Conservation (phyloP, 2,329 filamentous ascomycete species). For the Aureobasidium melanogenum region DNA sequence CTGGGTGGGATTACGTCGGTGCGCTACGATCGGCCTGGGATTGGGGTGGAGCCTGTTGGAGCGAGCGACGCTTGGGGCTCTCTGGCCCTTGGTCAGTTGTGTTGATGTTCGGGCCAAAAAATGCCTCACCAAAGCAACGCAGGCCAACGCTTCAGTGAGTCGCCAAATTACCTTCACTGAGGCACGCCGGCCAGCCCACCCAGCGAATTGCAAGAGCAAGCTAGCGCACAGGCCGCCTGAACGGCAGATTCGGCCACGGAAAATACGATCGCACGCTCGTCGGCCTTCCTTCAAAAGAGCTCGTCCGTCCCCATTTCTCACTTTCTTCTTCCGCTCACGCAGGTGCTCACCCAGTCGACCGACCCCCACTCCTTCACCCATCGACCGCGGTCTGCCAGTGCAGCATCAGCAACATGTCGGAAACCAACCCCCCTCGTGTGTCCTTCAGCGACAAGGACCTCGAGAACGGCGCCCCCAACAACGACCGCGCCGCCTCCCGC, state of each 20-base stretch:
- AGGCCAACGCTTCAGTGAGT: not conserved
- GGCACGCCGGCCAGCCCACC: slow-evolving; percentile 11
- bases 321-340: slow-evolving; percentile 11
- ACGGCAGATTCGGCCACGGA: slow-evolving; percentile 12
- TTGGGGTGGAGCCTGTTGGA: slow-evolving; percentile 14
- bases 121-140: slow-evolving; percentile 13
- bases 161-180: slow-evolving; percentile 12
- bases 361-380: slow-evolving; percentile 4
- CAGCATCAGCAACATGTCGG: slow-evolving; percentile 24
- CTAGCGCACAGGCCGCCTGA: slow-evolving; percentile 10
- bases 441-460: slow-evolving; percentile 32
- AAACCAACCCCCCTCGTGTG: slow-evolving; percentile 24
- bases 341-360: slow-evolving; percentile 12
- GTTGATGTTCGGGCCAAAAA: slow-evolving; percentile 9
- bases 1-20: slow-evolving; percentile 13
- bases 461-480: slow-evolving; percentile 26
- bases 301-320: slow-evolving; percentile 1
- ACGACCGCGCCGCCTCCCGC: slow-evolving; percentile 24
- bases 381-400: slow-evolving; percentile 11
- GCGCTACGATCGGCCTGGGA: slow-evolving; percentile 12
- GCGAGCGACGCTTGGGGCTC: slow-evolving; percentile 10
- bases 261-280: slow-evolving; percentile 7
- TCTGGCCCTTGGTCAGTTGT: not conserved
- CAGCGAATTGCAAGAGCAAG: slow-evolving; percentile 11
- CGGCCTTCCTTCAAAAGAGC: slow-evolving; percentile 13